Percentiles rank a stretch among this genome's conserved stretches.
Conservation (phyloP, 148 eudicot genomes). For the Heliamphora exappendiculata region DNA sequence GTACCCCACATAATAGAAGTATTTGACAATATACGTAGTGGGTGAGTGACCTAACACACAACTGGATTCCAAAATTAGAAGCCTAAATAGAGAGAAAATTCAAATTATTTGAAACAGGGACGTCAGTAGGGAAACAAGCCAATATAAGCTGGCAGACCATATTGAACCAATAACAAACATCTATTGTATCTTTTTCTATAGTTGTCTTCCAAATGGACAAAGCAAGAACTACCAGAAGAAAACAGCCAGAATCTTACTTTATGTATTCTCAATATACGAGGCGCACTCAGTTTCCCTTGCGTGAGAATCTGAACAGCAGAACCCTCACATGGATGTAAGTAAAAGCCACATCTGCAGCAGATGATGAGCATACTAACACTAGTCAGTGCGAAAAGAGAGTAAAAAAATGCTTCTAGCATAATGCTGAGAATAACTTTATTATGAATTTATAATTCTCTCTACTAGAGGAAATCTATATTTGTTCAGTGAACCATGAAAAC, state of each 20-base stretch:
- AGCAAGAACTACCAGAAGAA: background rate
- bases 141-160: background rate
- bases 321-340: constrained; percentile 86
- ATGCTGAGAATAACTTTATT: background rate
- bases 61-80: background rate
- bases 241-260: constrained; percentile 44
- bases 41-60: background rate
- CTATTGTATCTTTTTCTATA: background rate
- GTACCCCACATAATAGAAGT: background rate
- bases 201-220: background rate
- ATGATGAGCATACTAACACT: background rate
- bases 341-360: constrained; percentile 82
- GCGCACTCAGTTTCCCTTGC: constrained; percentile 97
- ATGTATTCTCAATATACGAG: constrained; percentile 94
- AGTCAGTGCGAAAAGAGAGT: background rate
- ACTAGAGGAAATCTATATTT: background rate
- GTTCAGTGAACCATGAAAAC: background rate
- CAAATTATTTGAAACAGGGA: background rate
- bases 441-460: background rate
- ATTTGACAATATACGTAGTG: background rate
- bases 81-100: background rate
- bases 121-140: background rate
- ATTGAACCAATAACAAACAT: background rate
- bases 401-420: constrained; percentile 1
- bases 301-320: constrained; percentile 75